Conservation (phyloP, 352 stramenopile genomes). For the Pythium volutum region DNA sequence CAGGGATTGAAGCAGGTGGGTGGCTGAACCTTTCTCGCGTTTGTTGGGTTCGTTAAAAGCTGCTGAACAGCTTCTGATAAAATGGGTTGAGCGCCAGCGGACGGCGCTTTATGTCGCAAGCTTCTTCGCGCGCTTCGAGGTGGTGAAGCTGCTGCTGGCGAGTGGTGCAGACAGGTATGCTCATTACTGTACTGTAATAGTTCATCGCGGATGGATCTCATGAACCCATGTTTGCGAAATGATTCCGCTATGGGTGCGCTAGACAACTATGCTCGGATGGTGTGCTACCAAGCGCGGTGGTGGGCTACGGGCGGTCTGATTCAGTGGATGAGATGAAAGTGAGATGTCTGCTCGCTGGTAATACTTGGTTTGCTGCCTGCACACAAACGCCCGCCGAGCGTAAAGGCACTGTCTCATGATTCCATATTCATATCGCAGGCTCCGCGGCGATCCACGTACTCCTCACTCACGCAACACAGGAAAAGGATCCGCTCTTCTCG, state of each 20-base stretch:
- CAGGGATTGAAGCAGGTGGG: slow-evolving; percentile 22
- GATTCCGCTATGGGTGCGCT: not conserved
- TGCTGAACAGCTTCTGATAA: slow-evolving; percentile 1
- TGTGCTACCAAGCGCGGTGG: slow-evolving; percentile 38
- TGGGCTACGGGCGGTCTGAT: slow-evolving; percentile 39
- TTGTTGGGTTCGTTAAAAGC: not conserved
- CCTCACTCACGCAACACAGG: not conserved
- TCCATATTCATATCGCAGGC: not conserved
- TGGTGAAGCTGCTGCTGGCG: slow-evolving; percentile 44
- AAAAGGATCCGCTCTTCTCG: not conserved
- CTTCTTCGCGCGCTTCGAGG: slow-evolving; percentile 53
- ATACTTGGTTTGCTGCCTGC: not conserved
- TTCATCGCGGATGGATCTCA: not conserved
- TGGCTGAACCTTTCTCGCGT: slow-evolving; percentile 8
- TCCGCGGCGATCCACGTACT: slow-evolving; percentile 18
- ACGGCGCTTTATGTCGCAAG: slow-evolving; percentile 66
- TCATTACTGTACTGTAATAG: not conserved
- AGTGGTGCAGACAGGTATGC: slow-evolving; percentile 64
- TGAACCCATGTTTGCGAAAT: not conserved
- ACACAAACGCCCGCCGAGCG: not conserved
- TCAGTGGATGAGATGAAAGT: slow-evolving; percentile 67
- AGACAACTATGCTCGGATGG: slow-evolving; percentile 56
- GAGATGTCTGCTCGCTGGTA: slow-evolving; percentile 52
- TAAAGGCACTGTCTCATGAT: not conserved
- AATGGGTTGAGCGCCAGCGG: slow-evolving; percentile 26